phyloP scores from a whole-genome alignment of 768 basidiomycete genomes.

The Mycena rebaudengoi region DNA sequence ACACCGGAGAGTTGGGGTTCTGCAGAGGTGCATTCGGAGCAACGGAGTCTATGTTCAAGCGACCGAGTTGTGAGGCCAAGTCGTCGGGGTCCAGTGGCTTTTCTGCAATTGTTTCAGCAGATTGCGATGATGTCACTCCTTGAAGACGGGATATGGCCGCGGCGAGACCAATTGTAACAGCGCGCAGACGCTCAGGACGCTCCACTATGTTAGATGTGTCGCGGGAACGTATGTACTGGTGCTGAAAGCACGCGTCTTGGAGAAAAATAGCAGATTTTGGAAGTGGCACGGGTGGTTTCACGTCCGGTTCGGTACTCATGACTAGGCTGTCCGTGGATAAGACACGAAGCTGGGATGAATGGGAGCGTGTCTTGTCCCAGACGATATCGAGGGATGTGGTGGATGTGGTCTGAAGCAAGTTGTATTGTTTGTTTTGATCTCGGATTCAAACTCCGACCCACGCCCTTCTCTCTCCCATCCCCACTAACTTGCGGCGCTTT shows the following conservation, averaged over 20 bases:
- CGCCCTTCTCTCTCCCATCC: too few species aligned
- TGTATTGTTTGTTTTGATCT: too few species aligned
- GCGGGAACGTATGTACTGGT: slow-evolving; percentile 80
- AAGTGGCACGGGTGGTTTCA: not conserved
- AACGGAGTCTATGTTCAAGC: slow-evolving; percentile 46
- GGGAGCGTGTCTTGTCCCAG: too few species aligned
- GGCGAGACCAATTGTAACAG: slow-evolving; percentile 83
- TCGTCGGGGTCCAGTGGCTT: slow-evolving; percentile 44
- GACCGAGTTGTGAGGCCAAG: slow-evolving; percentile 55
- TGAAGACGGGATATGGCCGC: slow-evolving; percentile 82
- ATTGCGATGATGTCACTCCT: slow-evolving; percentile 33
- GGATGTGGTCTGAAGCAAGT: too few species aligned
- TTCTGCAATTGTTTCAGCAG: not conserved
- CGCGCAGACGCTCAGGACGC: slow-evolving; percentile 87
- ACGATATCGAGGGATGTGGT: too few species aligned
- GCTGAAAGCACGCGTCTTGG: slow-evolving; percentile 78
- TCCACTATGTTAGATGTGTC: slow-evolving; percentile 86
- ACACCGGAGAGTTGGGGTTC: slow-evolving; percentile 39
- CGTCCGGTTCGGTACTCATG: not conserved
- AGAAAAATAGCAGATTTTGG: slow-evolving; percentile 50
- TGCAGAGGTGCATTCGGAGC: slow-evolving; percentile 12
- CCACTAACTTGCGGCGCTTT: too few species aligned
- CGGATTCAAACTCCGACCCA: too few species aligned
- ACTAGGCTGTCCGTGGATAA: too few species aligned
- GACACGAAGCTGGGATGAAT: too few species aligned